Evolutionary conservation across 2,329 filamentous ascomycete species (phyloP).

Genomic region (Penicillium sclerotiorum): DNA sequence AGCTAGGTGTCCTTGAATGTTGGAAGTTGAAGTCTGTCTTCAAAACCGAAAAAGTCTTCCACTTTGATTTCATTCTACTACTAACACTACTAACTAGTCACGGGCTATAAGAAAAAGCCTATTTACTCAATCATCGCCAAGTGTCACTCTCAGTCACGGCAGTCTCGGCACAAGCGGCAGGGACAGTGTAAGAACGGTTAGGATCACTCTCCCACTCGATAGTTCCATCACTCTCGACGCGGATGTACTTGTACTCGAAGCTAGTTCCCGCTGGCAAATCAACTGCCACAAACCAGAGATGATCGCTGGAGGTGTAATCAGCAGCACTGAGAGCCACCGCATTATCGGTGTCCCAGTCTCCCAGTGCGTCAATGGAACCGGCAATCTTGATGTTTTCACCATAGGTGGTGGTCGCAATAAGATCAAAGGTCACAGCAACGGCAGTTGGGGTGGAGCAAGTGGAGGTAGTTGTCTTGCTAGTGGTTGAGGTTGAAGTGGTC

Average conservation of each 20-base stretch:
- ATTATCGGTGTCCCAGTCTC: slow-evolving; percentile 60
- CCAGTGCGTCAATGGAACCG: slow-evolving; percentile 62
- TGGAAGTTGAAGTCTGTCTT: too few species aligned
- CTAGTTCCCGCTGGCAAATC: slow-evolving; percentile 57
- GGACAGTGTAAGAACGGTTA: slow-evolving; percentile 46
- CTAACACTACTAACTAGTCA: not conserved
- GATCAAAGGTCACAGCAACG: slow-evolving; percentile 62
- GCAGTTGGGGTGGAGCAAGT: slow-evolving; percentile 17
- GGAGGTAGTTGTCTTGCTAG: slow-evolving; percentile 9
- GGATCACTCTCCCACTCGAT: slow-evolving; percentile 67
- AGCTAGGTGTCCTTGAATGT: too few species aligned
- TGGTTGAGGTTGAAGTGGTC: slow-evolving; percentile 14
- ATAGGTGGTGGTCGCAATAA: slow-evolving; percentile 48
- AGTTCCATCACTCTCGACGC: slow-evolving; percentile 56
- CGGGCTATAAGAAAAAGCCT: not conserved
- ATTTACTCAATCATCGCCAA: slow-evolving; percentile 29
- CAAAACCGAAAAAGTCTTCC: too few species aligned
- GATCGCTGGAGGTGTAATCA: slow-evolving; percentile 61
- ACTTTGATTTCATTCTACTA: not conserved
- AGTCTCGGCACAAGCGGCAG: slow-evolving; percentile 36
- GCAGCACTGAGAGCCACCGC: slow-evolving; percentile 62
- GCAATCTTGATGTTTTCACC: slow-evolving; percentile 69
- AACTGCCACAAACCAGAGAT: slow-evolving; percentile 64
- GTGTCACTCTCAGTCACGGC: slow-evolving; percentile 38
- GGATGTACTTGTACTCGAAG: slow-evolving; percentile 71